phyloP scores from a whole-genome alignment of 1,139 yeast species.

The Taphrina communis region DNA sequence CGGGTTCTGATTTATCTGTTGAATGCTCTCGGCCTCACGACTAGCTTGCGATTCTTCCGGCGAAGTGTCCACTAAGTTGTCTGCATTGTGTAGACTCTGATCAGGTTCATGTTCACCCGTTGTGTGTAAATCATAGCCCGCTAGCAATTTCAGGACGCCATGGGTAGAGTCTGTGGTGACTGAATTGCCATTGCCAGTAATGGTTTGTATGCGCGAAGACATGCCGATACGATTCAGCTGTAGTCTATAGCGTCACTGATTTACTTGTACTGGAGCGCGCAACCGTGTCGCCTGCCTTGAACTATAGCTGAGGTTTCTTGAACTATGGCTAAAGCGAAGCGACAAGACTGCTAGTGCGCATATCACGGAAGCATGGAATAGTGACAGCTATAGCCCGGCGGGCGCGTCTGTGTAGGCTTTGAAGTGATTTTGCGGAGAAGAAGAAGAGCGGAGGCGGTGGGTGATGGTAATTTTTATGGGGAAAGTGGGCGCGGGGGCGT shows the following conservation, averaged over 20 bases:
- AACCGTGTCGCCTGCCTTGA: not conserved
- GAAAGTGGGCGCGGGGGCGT: too few relatives aligned
- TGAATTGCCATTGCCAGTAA: not conserved
- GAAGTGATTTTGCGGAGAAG: too few relatives aligned
- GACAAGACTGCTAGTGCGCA: too few relatives aligned
- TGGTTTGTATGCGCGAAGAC: slow-evolving; percentile 7
- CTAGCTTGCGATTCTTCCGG: not conserved
- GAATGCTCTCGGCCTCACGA: not conserved
- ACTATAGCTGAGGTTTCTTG: too few relatives aligned
- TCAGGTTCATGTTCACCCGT: slow-evolving; percentile 10
- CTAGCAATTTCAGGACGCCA: slow-evolving; percentile 6
- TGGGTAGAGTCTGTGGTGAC: slow-evolving; percentile 4
- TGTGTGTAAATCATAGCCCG: slow-evolving; percentile 1
- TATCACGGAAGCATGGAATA: too few relatives aligned
- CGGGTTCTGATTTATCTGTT: not conserved
- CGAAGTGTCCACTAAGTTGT: not conserved
- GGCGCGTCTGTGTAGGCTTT: too few relatives aligned
- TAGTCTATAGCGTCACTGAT: not conserved
- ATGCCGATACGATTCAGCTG: not conserved
- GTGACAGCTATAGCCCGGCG: too few relatives aligned
- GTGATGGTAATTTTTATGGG: too few relatives aligned
- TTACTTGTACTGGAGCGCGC: not conserved
- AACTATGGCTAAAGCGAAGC: too few relatives aligned
- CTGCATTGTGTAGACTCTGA: not conserved
- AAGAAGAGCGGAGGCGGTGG: too few relatives aligned